Percentiles rank a stretch among this genome's conserved stretches.
Evolutionary conservation across 441 rosid genomes (phyloP).

Genomic region (Mallotus japonicus): DNA sequence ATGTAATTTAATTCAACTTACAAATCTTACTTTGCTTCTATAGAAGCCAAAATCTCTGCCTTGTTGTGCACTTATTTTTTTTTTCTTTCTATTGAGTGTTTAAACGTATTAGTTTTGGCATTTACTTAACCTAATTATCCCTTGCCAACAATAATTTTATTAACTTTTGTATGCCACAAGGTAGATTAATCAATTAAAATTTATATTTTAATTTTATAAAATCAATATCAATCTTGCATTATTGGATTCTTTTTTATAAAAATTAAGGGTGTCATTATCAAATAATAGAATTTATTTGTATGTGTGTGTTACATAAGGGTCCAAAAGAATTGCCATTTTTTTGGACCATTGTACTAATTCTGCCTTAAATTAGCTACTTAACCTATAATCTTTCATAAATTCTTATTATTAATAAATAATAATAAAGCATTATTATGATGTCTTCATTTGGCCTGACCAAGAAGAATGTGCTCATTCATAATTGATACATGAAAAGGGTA

Average conservation of each 20-base stretch:
- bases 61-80: background rate
- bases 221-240: no score
- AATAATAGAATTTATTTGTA: background rate
- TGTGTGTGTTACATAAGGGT: background rate
- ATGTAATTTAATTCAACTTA: background rate
- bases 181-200: no score
- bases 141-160: no score
- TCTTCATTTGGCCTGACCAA: background rate
- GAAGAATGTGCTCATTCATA: no score
- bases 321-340: background rate
- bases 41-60: background rate
- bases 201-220: no score
- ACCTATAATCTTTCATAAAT: no score
- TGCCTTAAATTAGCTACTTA: background rate
- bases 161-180: no score
- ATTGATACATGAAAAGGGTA: no score
- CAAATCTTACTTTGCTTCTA: conserved; percentile 1
- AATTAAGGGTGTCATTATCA: no score
- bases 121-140: background rate
- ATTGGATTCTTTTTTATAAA: no score
- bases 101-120: background rate
- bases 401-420: background rate
- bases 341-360: background rate
- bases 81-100: background rate
- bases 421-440: background rate